Evolutionary conservation across 2,329 filamentous ascomycete species (phyloP), one percentile per base, ranked within the genome.

Genomic region (Sarocladiaceae sp.): DNA sequence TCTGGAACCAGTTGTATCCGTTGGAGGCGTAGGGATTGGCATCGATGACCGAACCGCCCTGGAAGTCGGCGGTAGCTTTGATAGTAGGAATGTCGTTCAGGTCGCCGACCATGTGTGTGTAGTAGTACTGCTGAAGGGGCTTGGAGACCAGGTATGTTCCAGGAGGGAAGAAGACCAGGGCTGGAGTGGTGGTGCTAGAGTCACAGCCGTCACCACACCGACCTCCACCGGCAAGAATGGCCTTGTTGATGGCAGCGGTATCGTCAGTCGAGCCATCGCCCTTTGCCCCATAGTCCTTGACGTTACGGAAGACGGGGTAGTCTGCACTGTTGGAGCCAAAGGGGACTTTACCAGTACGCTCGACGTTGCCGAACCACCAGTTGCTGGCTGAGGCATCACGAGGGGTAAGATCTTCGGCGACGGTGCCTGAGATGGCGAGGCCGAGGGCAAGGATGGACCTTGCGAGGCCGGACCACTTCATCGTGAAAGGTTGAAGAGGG

Each of bases 61-160:
- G 58, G 64, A 97, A 99, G 60, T 76, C 74, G 39, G 84, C 66
- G 1, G 82, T 68, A 3, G 87, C 87, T 73, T 93, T 90, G 68
- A 97, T 76, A 0, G 85, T 86, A 0, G 93, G 91, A 13, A 86
- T 69, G 56, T 80, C 75, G 61, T 81, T 64, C 47, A 86, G 84
- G 72, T 97, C 91, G 53, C 93, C 93, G 31, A 97, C 77, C 56
- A 97, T 82, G 67, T 97, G 91, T 10, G 92, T 96, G 75, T 96
- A 96, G 77, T 97, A 97, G 69, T 86, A 87, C 66, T 91, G 87
- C 50, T 91, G 71, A 58, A 97, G 82, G 20, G 93, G 89, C 62
- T 76, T 79, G 65, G 84, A 90, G 60, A 97, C 85, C 17, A 88
- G 64, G 64, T 97, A 97, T 53, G 84, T 95, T 58, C 93, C 92